A percentile compares a stretch with the other conserved stretches of the same genome.
Conservation (phyloP, 2,329 filamentous ascomycete species). For the Microthyrium microscopicum region DNA sequence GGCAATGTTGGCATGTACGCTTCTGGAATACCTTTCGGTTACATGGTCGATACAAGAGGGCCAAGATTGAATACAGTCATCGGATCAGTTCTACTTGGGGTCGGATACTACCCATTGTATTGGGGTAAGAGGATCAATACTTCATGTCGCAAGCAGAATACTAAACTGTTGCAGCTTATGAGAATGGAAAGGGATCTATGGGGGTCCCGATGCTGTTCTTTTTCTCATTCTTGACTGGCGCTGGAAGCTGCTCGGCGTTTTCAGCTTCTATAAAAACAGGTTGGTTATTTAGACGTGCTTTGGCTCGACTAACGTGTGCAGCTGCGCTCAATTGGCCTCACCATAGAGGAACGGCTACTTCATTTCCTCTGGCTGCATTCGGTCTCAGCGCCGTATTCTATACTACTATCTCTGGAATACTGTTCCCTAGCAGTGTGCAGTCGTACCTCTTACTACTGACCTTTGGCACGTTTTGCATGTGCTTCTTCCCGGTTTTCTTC, state of each 20-base stretch:
- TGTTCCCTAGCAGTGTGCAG: slow-evolving; percentile 71
- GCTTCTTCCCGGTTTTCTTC: slow-evolving; percentile 68
- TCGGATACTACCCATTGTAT: slow-evolving; percentile 81
- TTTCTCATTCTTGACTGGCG: slow-evolving; percentile 69
- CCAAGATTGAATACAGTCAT: slow-evolving; percentile 62
- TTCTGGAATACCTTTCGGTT: slow-evolving; percentile 72
- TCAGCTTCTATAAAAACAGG: slow-evolving; percentile 66
- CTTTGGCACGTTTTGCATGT: slow-evolving; percentile 59
- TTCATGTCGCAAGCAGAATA: neutral
- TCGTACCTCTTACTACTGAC: slow-evolving; percentile 68
- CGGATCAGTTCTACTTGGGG: slow-evolving; percentile 54
- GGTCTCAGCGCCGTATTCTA: slow-evolving; percentile 95
- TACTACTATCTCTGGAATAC: slow-evolving; percentile 56
- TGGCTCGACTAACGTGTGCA: slow-evolving; percentile 17
- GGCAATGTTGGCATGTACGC: slow-evolving; percentile 92
- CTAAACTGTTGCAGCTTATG: slow-evolving; percentile 44
- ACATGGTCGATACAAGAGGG: slow-evolving; percentile 70
- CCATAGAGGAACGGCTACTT: slow-evolving; percentile 82
- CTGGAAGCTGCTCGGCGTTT: slow-evolving; percentile 87
- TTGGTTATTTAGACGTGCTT: slow-evolving; percentile 14
- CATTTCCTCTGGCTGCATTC: slow-evolving; percentile 83
- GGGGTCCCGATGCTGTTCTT: slow-evolving; percentile 50
- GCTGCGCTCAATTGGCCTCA: slow-evolving; percentile 84
- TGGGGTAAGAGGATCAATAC: no score
- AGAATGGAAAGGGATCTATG: slow-evolving; percentile 44